phyloP scores from a whole-genome alignment of 2,329 filamentous ascomycete species.

The Pezizomycotina sp. region DNA sequence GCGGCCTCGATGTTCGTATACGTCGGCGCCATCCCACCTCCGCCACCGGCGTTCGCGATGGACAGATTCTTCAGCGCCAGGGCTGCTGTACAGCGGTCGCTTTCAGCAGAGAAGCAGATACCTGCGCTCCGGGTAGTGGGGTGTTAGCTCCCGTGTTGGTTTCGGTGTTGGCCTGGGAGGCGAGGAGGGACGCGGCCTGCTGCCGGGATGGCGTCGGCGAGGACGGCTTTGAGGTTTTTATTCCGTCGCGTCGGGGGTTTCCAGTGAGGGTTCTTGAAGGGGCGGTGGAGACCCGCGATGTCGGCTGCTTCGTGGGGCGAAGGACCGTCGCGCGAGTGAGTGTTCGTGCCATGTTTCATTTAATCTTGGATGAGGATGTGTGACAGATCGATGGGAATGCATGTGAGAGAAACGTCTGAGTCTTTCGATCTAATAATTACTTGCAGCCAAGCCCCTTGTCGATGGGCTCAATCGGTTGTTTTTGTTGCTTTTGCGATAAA shows the following conservation, averaged over 20 bases:
- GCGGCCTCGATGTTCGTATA: conserved; percentile 96
- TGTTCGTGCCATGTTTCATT: conserved; percentile 11
- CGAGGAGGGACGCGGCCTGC: conserved; percentile 53
- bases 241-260: conserved; percentile 87
- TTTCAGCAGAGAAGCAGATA: conserved; percentile 25
- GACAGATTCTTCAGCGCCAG: conserved; percentile 68
- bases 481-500: too few species aligned
- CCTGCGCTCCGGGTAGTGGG: conserved; percentile 19
- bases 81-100: conserved; percentile 35
- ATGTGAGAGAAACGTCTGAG: too few species aligned
- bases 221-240: conserved; percentile 95
- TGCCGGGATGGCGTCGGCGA: conserved; percentile 75
- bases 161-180: conserved; percentile 24
- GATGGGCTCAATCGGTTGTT: too few species aligned
- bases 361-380: too few species aligned
- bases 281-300: conserved; percentile 69
- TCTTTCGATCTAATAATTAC: too few species aligned
- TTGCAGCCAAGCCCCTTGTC: too few species aligned
- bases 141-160: conserved; percentile 25
- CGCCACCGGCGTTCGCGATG: conserved; percentile 27
- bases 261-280: conserved; percentile 82
- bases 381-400: too few species aligned
- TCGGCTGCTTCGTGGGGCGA: conserved; percentile 74
- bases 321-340: conserved; percentile 1
- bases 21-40: conserved; percentile 38